Conservation (phyloP, 1,284 basidiomycete genomes). For the Neotropicomus parvogracilis region DNA sequence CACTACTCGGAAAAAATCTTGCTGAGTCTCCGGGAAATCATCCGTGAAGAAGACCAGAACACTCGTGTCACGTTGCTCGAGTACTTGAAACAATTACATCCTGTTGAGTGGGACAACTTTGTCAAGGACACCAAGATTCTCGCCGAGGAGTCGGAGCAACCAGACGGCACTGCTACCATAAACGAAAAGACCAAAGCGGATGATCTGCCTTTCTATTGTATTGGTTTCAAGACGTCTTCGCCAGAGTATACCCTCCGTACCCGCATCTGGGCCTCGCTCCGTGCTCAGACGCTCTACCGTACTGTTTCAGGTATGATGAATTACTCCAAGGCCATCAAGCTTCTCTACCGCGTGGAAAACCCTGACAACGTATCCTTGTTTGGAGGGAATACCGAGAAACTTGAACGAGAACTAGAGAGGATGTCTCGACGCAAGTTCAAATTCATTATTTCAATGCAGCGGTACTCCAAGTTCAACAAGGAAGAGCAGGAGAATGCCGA, state of each 20-base stretch:
- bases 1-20: constrained; percentile 98
- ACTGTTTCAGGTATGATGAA: constrained; percentile 99
- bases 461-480: constrained; percentile 99
- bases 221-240: constrained; percentile 98
- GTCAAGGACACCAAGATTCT: constrained; percentile 99
- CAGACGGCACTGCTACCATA: constrained; percentile 53
- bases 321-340: constrained; percentile 99
- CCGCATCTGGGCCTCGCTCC: constrained; percentile 98
- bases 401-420: constrained; percentile 94
- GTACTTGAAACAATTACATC: constrained; percentile 97
- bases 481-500: constrained; percentile 99
- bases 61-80: constrained; percentile 93
- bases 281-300: constrained; percentile 97
- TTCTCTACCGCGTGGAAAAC: constrained; percentile 98
- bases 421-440: constrained; percentile 99
- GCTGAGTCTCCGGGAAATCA: constrained; percentile 91
- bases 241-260: constrained; percentile 99
- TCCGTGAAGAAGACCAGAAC: constrained; percentile 93
- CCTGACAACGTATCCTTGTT: constrained; percentile 98
- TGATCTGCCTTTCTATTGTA: constrained; percentile 98
- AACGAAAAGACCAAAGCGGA: constrained; percentile 85
- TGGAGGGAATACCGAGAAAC: constrained; percentile 93
- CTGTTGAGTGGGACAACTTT: constrained; percentile 99
- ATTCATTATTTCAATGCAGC: constrained; percentile 98
- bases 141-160: constrained; percentile 82